Base-by-base conservation (phyloP, 2,329 filamentous ascomycete species). In the Phialophora verrucosa region DNA sequence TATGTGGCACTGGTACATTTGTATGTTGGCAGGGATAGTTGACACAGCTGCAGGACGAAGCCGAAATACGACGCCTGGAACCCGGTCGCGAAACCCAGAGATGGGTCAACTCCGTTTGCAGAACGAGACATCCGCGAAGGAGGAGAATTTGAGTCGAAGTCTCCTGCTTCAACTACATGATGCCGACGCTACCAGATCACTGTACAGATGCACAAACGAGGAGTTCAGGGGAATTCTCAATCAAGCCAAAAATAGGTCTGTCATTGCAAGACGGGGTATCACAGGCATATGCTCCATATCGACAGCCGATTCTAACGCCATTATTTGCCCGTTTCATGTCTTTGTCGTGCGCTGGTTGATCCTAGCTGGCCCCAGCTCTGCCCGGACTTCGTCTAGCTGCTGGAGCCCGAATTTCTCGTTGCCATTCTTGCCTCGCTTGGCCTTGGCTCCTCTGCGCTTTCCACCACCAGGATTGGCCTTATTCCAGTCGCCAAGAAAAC, bases 351-450 rank as follows among this genome's bases (percentile, higher is more conserved):
- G 75, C 42, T 77, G 76, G 50, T 72, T 74, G 64, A 96, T 77
- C 67, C 88, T 87, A 32, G 93, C 90, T 29, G 91, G 91, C 0
- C 94, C 94, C 64, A 97, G 78, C 6, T 88, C 91, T 70, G 86
- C 85, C 61, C 95, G 85, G 59, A 99, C 90, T 79, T 98, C 94
- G 71, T 98, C 95, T 67, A 98, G 82, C 82, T 98, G 92, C 78
- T 91, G 89, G 70, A 97, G 84, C 0, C 95, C 95, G 66, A 86
- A 91, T 76, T 91, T 90, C 70, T 90, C 88, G 75, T 90, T 91
- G 20, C 90, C 90, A 79, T 93, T 92, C 81, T 93, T 94, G 23
- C 92, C 86, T 62, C 84, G 79, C 76, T 88, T 89, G 81, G 75
- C 77, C 71, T 82, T 81, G 11, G 76, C 78, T 8, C 75, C 80